Evolutionary conservation across 345 rosid species (phyloP).

Genomic region (Psidium friedrichsthalianum): DNA sequence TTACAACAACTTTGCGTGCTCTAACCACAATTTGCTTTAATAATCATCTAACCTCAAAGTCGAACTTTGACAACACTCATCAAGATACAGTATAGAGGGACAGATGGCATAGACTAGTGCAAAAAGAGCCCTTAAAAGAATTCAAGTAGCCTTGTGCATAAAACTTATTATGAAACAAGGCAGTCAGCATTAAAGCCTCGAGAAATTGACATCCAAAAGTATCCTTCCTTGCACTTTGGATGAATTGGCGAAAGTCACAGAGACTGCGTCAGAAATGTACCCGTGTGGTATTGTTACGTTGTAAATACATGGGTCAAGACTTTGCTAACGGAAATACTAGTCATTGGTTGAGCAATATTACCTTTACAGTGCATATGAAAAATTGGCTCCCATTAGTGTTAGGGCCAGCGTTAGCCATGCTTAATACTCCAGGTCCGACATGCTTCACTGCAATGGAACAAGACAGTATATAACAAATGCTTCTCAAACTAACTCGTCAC

Average conservation of each 20-base stretch:
- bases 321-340: not conserved
- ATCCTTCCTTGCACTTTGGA: not conserved
- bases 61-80: not conserved
- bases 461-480: not conserved
- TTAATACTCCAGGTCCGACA: conserved; percentile 74
- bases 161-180: not conserved
- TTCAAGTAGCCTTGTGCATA: not conserved
- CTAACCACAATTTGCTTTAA: not conserved
- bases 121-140: not conserved
- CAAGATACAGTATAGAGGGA: not conserved
- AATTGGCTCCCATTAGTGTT: conserved; percentile 92
- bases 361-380: conserved; percentile 86
- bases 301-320: not conserved
- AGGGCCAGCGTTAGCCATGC: conserved; percentile 98
- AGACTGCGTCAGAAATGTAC: not conserved
- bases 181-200: not conserved
- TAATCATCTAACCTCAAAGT: not conserved
- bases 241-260: not conserved
- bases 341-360: conserved; percentile 6
- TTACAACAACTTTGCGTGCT: not conserved
- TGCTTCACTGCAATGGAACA: conserved; percentile 60
- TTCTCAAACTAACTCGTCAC: not conserved
- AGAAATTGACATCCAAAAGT: not conserved
- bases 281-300: not conserved
- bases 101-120: not conserved